phyloP scores from a whole-genome alignment of 2,329 filamentous ascomycete genomes.

The Verruconis gallopava region DNA sequence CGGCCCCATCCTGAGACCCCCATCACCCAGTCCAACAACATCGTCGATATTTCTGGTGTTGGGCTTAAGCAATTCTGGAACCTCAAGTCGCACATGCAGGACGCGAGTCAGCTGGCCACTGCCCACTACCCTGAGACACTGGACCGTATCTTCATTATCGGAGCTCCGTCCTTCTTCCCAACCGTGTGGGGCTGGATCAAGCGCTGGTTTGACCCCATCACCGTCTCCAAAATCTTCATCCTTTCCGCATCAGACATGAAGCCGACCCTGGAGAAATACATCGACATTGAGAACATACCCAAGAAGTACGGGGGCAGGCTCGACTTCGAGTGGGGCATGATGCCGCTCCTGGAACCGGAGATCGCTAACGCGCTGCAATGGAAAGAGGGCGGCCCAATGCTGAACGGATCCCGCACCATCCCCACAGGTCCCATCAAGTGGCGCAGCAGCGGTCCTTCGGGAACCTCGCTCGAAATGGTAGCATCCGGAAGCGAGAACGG shows the following conservation, averaged over 20 bases:
- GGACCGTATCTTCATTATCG: slow-evolving; percentile 77
- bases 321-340: slow-evolving; percentile 67
- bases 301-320: slow-evolving; percentile 81
- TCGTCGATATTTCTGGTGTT: slow-evolving; percentile 82
- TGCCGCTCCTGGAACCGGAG: slow-evolving; percentile 54
- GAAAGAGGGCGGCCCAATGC: slow-evolving; percentile 17
- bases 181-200: slow-evolving; percentile 94
- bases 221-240: slow-evolving; percentile 86
- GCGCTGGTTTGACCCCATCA: slow-evolving; percentile 82
- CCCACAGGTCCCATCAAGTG: slow-evolving; percentile 36
- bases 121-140: slow-evolving; percentile 92
- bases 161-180: slow-evolving; percentile 79
- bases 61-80: slow-evolving; percentile 94
- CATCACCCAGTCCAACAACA: slow-evolving; percentile 85
- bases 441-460: slow-evolving; percentile 21
- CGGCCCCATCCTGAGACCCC: slow-evolving; percentile 67
- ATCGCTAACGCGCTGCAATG: slow-evolving; percentile 31
- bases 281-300: slow-evolving; percentile 72
- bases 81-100: slow-evolving; percentile 84
- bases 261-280: slow-evolving; percentile 65
- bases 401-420: slow-evolving; percentile 26
- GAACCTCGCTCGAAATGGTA: slow-evolving; percentile 31
- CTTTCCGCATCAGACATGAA: slow-evolving; percentile 60
- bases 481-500: slow-evolving; percentile 33
- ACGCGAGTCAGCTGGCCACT: slow-evolving; percentile 74